Conservation (phyloP, 306 rosid species). For the Oemleria cerasiformis region DNA sequence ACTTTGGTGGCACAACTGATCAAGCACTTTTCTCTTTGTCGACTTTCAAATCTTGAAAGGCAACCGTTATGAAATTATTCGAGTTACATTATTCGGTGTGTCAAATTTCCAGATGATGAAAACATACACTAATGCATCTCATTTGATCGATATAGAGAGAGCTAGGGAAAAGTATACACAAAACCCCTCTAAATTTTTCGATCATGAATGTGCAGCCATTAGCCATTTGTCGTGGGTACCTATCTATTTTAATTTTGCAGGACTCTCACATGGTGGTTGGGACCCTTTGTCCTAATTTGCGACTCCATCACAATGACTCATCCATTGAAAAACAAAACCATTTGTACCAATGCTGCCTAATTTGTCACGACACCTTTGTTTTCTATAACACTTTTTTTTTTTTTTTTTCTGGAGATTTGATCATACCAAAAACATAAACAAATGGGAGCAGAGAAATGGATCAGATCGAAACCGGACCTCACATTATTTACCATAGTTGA, state of each 20-base stretch:
- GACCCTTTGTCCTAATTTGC: slow-evolving; percentile 13
- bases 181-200: too few relatives aligned
- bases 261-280: slow-evolving; percentile 20
- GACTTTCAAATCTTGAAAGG: background rate
- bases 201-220: slow-evolving; percentile 15
- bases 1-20: slow-evolving; percentile 29
- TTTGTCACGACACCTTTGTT: slow-evolving; percentile 21
- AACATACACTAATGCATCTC: too few relatives aligned
- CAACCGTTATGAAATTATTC: slow-evolving; percentile 12
- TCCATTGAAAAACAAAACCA: slow-evolving; percentile 6
- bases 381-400: background rate
- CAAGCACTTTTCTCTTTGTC: slow-evolving; percentile 7
- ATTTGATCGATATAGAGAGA: too few relatives aligned
- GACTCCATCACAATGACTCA: slow-evolving; percentile 8
- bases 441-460: background rate
- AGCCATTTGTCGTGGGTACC: slow-evolving; percentile 3
- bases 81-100: too few relatives aligned
- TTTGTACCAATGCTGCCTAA: background rate
- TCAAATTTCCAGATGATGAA: too few relatives aligned
- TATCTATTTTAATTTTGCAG: background rate
- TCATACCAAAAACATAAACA: background rate
- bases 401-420: background rate
- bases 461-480: background rate
- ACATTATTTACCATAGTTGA: too few relatives aligned
- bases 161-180: background rate